Conservation (phyloP, 2,329 filamentous ascomycete genomes). For the Kalmusia sp. region DNA sequence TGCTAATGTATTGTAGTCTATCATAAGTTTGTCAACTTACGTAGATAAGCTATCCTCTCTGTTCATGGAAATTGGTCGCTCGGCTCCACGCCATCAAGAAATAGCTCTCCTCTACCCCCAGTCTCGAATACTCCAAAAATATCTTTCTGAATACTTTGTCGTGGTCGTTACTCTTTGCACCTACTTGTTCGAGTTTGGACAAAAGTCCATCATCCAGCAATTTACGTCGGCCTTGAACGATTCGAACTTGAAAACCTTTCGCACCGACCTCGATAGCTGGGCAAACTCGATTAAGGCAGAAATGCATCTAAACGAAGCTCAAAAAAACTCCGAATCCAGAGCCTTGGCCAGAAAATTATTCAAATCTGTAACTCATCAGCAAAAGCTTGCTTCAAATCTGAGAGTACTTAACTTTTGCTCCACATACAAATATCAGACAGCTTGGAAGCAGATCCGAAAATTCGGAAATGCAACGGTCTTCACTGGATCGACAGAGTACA, state of each 20-base stretch:
- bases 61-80: conserved; percentile 51
- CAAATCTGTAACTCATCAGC: neutral
- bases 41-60: conserved; percentile 51
- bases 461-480: conserved; percentile 44
- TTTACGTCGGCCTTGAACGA: conserved; percentile 41
- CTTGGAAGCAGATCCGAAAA: conserved; percentile 54
- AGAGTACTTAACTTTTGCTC: conserved; percentile 51
- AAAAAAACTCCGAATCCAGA: conserved; percentile 27
- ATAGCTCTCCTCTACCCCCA: conserved; percentile 50
- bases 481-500: conserved; percentile 24
- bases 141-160: conserved; percentile 52
- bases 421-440: conserved; percentile 47
- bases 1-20: conserved; percentile 31
- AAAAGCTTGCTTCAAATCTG: conserved; percentile 25
- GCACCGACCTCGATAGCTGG: conserved; percentile 45
- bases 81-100: conserved; percentile 49
- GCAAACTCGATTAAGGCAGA: conserved; percentile 48
- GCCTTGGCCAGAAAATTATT: neutral
- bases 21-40: conserved; percentile 41
- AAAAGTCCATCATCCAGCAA: conserved; percentile 43
- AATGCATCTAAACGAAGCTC: conserved; percentile 29
- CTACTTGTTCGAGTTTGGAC: conserved; percentile 39
- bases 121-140: conserved; percentile 45
- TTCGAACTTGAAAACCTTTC: conserved; percentile 37
- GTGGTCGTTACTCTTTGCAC: conserved; percentile 51